These are phyloP conservation scores for Lachancea quebecensis DNA, from an alignment of 805 yeast genomes.

Conservation along the genomic window DNA sequence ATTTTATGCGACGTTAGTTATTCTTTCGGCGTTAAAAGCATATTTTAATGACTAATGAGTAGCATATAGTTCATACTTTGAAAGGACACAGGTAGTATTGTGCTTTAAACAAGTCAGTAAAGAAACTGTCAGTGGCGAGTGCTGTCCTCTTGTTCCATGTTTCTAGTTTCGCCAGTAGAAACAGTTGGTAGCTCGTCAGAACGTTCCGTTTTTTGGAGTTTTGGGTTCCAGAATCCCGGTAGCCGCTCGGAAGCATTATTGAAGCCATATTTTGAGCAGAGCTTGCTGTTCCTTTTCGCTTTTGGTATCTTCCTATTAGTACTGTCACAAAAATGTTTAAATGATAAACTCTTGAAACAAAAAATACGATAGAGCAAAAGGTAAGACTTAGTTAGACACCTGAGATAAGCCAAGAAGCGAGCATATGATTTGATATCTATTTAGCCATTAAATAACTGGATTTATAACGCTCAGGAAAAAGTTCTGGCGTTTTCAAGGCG, in stretches of 20 bases:
- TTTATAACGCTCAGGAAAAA: background rate
- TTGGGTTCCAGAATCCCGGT: background rate
- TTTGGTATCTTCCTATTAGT: background rate
- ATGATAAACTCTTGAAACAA: no score
- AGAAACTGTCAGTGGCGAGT: constrained; percentile 1
- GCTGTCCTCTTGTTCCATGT: background rate
- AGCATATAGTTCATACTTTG: background rate
- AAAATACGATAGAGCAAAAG: no score
- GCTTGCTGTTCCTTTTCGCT: background rate
- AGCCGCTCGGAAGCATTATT: constrained; percentile 10
- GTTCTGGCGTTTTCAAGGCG: background rate
- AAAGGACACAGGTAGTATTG: constrained; percentile 1
- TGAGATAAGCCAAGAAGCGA: background rate
- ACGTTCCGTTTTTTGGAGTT: background rate
- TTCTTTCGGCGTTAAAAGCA: background rate
- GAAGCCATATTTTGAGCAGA: background rate
- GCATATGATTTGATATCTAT: background rate
- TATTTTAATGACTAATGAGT: background rate
- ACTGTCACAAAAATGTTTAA: background rate
- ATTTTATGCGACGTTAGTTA: background rate
- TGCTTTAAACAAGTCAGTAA: background rate
- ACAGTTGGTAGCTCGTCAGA: background rate
- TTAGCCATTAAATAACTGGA: background rate
- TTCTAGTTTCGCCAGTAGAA: constrained; percentile 3
- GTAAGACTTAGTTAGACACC: no score